phyloP scores from a whole-genome alignment of 306 rosid genomes.

The Begonia loranthoides region DNA sequence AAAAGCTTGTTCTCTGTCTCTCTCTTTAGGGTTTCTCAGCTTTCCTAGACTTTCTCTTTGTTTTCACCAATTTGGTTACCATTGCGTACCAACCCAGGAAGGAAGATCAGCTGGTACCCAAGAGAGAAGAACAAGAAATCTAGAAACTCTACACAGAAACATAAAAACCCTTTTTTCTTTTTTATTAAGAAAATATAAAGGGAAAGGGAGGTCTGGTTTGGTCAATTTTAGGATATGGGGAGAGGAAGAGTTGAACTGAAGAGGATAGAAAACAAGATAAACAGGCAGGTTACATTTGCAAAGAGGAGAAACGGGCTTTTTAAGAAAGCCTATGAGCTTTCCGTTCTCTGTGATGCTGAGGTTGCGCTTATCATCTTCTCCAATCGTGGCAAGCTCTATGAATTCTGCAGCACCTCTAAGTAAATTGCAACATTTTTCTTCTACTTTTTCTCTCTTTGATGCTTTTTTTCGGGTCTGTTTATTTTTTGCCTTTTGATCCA shows the following conservation, averaged over 20 bases:
- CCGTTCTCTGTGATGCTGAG: conserved; percentile 88
- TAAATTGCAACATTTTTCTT: conserved; percentile 10
- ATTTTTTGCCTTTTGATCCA: too few relatives aligned
- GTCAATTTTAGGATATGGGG: conserved; percentile 34
- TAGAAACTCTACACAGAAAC: too few relatives aligned
- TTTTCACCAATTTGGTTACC: conserved; percentile 50
- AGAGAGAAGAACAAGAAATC: conserved; percentile 1
- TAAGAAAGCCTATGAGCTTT: conserved; percentile 90
- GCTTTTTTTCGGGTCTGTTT: too few relatives aligned
- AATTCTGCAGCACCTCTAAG: conserved; percentile 77
- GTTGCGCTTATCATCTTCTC: conserved; percentile 94
- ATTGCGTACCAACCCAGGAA: conserved; percentile 39
- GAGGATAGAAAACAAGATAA: conserved; percentile 97
- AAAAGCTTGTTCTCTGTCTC: conserved; percentile 3
- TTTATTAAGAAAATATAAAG: background rate
- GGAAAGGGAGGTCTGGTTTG: conserved; percentile 4
- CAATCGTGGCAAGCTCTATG: conserved; percentile 88
- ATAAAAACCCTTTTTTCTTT: background rate
- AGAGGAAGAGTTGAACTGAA: conserved; percentile 94
- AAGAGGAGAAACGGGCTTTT: conserved; percentile 84
- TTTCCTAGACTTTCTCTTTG: conserved; percentile 15
- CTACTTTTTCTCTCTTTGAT: conserved; percentile 3
- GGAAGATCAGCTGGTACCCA: conserved; percentile 30
- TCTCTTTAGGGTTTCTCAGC: conserved; percentile 27
- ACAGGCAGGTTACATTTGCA: conserved; percentile 91